Evolutionary conservation across 257 asterid genomes (phyloP).

Genomic region (Capsicum baccatum): DNA sequence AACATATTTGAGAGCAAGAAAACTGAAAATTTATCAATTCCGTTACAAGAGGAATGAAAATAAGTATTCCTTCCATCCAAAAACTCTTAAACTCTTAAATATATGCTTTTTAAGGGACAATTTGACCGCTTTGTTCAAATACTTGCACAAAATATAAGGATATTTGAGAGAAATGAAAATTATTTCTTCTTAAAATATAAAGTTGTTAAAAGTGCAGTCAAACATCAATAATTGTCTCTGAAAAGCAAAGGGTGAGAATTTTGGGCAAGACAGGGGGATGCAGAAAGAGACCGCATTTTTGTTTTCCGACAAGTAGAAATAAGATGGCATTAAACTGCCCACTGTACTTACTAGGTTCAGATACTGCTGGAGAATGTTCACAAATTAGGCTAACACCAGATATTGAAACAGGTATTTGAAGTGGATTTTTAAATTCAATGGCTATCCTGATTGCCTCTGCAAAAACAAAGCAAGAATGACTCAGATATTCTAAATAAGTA

Average conservation of each 20-base stretch:
- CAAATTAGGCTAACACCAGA: constrained; percentile 78
- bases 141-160: not conserved
- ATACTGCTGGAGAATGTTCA: constrained; percentile 67
- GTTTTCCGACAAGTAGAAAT: not conserved
- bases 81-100: constrained; percentile 22
- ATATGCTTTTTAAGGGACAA: constrained; percentile 12
- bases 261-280: not conserved
- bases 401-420: constrained; percentile 84
- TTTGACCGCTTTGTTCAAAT: constrained; percentile 13
- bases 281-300: constrained; percentile 2
- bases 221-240: not conserved
- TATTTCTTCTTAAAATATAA: not conserved
- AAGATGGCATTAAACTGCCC: constrained; percentile 21
- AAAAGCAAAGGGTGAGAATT: not conserved
- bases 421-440: constrained; percentile 84
- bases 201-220: not conserved
- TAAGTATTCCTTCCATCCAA: not conserved
- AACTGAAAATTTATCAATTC: not conserved
- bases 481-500: constrained; percentile 29
- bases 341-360: constrained; percentile 56
- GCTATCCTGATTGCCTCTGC: constrained; percentile 87
- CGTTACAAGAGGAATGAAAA: not conserved
- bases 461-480: constrained; percentile 37
- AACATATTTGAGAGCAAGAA: not conserved
- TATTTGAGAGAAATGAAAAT: constrained; percentile 20